Percentiles rank a stretch among this genome's conserved stretches.
phyloP scores from a whole-genome alignment of 257 asterid species.

The Solanum etuberosum region DNA sequence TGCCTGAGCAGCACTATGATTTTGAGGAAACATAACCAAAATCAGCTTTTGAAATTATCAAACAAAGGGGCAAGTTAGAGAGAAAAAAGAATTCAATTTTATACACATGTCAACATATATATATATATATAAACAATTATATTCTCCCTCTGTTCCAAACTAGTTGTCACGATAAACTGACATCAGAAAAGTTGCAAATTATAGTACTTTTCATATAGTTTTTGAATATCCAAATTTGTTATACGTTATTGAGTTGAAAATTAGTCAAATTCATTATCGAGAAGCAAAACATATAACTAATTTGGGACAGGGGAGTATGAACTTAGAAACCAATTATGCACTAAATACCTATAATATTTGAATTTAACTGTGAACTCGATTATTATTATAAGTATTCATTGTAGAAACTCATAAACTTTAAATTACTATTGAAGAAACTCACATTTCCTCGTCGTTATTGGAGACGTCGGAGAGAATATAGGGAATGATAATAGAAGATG shows the following conservation, averaged over 20 bases:
- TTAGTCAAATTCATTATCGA: neutral
- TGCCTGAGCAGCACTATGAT: slow-evolving; percentile 59
- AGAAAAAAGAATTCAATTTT: neutral
- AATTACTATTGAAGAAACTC: neutral
- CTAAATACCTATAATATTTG: neutral
- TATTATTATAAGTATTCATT: too few relatives aligned
- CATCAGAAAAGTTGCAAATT: neutral
- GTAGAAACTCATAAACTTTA: neutral
- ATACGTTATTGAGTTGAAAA: neutral
- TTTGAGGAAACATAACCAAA: neutral
- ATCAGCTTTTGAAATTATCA: neutral
- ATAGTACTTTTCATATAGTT: neutral
- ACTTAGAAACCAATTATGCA: neutral
- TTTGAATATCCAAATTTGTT: neutral
- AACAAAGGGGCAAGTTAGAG: neutral
- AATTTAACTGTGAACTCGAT: neutral
- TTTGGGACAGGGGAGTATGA: neutral
- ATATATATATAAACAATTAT: neutral
- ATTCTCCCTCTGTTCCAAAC: neutral
- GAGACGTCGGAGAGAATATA: slow-evolving; percentile 24
- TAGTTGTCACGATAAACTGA: neutral
- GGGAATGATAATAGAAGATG: slow-evolving; percentile 26
- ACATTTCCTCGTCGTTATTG: slow-evolving; percentile 57
- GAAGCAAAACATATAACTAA: neutral
- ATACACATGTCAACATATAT: neutral